Conservation (phyloP, 1,139 yeast species). For the Geotrichum klebahnii region DNA sequence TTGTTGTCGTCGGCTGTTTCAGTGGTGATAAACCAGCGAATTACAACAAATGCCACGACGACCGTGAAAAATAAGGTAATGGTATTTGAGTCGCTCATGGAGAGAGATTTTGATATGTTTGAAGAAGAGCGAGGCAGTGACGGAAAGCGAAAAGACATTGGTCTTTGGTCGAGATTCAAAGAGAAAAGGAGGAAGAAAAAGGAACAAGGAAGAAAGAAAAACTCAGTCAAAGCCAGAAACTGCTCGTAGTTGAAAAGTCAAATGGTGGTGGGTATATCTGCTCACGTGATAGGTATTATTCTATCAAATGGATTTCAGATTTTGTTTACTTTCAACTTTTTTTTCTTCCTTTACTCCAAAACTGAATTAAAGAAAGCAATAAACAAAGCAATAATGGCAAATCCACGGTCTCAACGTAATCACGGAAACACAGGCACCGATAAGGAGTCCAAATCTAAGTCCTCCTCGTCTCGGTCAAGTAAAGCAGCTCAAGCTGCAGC, state of each 20-base stretch:
- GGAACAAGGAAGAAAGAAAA: background rate
- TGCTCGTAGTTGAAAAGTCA: background rate
- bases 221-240: background rate
- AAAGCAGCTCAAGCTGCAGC: background rate
- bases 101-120: background rate
- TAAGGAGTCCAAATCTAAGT: slow-evolving; percentile 14
- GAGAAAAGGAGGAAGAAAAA: background rate
- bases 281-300: no score
- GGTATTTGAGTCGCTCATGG: slow-evolving; percentile 46
- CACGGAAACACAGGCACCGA: background rate
- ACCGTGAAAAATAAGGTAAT: slow-evolving; percentile 49
- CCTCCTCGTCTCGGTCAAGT: slow-evolving; percentile 8
- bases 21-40: slow-evolving; percentile 60
- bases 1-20: slow-evolving; percentile 35
- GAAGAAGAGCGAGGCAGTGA: background rate
- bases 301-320: background rate
- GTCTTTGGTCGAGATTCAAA: background rate
- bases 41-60: slow-evolving; percentile 51
- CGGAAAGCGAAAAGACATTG: slow-evolving; percentile 5
- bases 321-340: background rate
- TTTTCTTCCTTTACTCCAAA: no score
- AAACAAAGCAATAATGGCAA: no score
- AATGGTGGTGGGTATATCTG: no score
- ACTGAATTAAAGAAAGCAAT: no score
- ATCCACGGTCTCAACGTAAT: slow-evolving; percentile 7